Evolutionary conservation across 2,329 filamentous ascomycete species (phyloP), one percentile per base, ranked within the genome.

Genomic region (Elsinoe ampelina): DNA sequence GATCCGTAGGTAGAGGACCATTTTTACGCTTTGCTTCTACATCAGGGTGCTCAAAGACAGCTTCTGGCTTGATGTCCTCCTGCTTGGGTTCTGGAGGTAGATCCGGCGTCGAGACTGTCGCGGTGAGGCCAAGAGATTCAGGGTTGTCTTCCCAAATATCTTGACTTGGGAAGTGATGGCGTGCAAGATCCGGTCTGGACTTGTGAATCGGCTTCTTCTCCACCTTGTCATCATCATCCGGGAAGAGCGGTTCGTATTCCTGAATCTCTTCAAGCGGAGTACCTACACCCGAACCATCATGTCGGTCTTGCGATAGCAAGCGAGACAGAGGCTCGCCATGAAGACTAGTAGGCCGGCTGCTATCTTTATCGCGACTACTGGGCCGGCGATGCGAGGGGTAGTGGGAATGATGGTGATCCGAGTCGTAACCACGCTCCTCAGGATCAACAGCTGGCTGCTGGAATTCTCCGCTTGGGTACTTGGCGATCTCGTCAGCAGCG

Each of bases 121-220:
- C 84, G 34, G 80, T 75, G 50, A 82, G 83, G 65, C 93, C 84
- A 54, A 89, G 77, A 71, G 90, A 95, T 66, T 84, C 86, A 3
- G 95, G 93, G 0, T 89, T 86, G 69, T 98, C 95, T 73, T 98
- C 93, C 93, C 93, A 98, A 39, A 97, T 82, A 68, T 98, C 93
- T 69, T 91, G 87, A 70, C 91, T 96, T 1, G 93, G 93, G 71
- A 98, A 98, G 60, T 86, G 85, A 61, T 77, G 75, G 52, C 73
- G 69, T 54, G 73, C 72, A 58, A 76, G 68, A 54, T 72, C 74
- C 26, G 75, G 74, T 42, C 75, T 72, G 69, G 83, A 74, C 61
- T 78, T 78, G 58, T 82, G 77, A 32, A 73, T 73, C 32, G 76
- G 72, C 51, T 77, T 67, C 57, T 78, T 71, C 61, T 78, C 77